Evolutionary conservation across 371 early-diverging fungal species (phyloP), one percentile per base, ranked within the genome.

Genomic region (Batrachochytrium dendrobatidis): DNA sequence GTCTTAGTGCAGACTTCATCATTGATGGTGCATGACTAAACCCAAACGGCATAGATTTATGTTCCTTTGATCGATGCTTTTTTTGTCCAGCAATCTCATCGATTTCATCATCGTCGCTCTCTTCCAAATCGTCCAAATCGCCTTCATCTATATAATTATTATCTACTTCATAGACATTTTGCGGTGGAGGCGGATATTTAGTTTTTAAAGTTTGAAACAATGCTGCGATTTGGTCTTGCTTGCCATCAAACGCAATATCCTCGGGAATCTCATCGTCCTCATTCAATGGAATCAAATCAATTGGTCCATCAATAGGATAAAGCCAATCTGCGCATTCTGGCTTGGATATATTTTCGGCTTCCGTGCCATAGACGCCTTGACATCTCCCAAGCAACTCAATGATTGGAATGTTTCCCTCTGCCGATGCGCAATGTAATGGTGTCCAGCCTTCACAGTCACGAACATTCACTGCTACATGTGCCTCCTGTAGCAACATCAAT

Each of bases 371-470:
- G 26, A 50, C 29, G 10, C 72, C 72, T 46, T 62, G 62, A 28
- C 71, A 70, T 35, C 62, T 28, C 5, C 64, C 67, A 35, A 86
- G 65, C 34, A 75, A 58, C 53, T 59, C 60, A 33, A 85, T 65
- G 20, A 82, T 66, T 0, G 68, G 70, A 26, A 76, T 31, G 54
- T 83, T 77, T 1, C 84, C 83, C 61, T 82, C 84, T 0, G 81
- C 84, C 29, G 81, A 79, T 1, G 86, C 86, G 49, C 83, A 85
- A 58, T 89, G 90, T 25, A 88, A 53, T 0, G 88, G 84, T 6
- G 87, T 85, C 88, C 88, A 88, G 2, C 85, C 85, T 63, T 86
- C 86, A 24, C 74, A 72, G 58, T 89, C 88, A n/a, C 69, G 61
- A 12, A 80, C 74, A 58, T 87, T 84, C 10, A 84, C 81, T 32